phyloP scores from a whole-genome alignment of 2,329 filamentous ascomycete genomes.

The Neurospora sp. region DNA sequence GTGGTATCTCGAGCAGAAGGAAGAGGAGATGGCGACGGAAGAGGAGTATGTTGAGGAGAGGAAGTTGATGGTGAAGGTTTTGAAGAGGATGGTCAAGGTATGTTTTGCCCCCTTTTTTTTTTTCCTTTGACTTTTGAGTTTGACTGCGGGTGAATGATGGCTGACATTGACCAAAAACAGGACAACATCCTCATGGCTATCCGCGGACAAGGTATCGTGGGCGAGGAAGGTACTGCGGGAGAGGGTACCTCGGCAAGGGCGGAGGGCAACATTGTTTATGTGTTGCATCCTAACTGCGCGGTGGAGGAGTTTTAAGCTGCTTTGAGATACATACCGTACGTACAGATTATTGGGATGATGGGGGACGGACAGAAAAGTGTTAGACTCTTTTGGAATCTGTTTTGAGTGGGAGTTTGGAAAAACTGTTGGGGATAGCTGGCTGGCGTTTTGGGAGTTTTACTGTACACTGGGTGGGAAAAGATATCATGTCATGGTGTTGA shows the following conservation, averaged over 20 bases:
- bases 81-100: constrained; percentile 95
- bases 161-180: constrained; percentile 39
- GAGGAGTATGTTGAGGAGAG: constrained; percentile 73
- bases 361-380: not conserved
- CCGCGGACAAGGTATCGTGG: constrained; percentile 48
- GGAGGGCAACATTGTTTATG: constrained; percentile 59
- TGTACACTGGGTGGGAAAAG: not conserved
- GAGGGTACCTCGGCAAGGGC: constrained; percentile 33
- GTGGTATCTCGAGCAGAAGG: constrained; percentile 90
- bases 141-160: not conserved
- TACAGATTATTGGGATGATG: not conserved
- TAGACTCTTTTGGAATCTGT: not conserved
- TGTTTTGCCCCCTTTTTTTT: constrained; percentile 20
- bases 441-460: not conserved
- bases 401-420: not conserved
- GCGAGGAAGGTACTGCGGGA: constrained; percentile 29
- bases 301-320: constrained; percentile 51
- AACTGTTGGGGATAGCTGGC: not conserved
- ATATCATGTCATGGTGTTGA: not conserved
- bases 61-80: constrained; percentile 67
- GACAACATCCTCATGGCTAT: constrained; percentile 85
- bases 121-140: not conserved
- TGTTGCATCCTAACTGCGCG: constrained; percentile 89
- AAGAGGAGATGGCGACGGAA: constrained; percentile 69
- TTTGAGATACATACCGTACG: not conserved